Percentiles rank a stretch among this genome's conserved stretches.
Evolutionary conservation across 2,329 filamentous ascomycete genomes (phyloP).

Genomic region (Fusarium dimerum): DNA sequence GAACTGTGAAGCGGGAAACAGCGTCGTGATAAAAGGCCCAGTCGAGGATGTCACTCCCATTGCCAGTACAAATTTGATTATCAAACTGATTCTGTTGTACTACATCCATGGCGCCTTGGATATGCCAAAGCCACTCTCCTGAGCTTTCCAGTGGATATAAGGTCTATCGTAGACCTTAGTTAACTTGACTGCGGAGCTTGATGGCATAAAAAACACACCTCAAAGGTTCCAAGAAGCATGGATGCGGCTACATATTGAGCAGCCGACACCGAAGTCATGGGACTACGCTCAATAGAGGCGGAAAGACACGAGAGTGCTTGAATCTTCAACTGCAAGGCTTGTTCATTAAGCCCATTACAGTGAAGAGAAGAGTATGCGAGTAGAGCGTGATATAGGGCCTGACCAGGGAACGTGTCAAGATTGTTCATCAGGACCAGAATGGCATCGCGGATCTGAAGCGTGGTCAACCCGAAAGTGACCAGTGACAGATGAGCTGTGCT

Average conservation of each 20-base stretch:
- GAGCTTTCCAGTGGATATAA: conserved; percentile 14
- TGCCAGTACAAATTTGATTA: neutral
- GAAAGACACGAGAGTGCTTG: conserved; percentile 12
- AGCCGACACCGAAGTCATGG: conserved; percentile 1
- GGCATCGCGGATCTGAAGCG: conserved; percentile 10
- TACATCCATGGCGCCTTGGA: conserved; percentile 18
- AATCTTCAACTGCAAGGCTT: conserved; percentile 17
- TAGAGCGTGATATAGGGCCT: conserved; percentile 16
- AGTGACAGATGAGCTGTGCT: conserved; percentile 10
- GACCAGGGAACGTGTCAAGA: neutral
- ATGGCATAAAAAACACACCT: conserved; percentile 3
- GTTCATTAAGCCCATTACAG: conserved; percentile 1
- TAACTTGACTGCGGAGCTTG: neutral
- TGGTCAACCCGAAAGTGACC: conserved; percentile 8
- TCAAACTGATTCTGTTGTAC: conserved; percentile 10
- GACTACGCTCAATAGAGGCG: neutral
- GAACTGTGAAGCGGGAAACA: conserved; percentile 19
- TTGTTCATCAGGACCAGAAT: conserved; percentile 10
- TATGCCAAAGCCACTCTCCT: conserved; percentile 22
- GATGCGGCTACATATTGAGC: conserved; percentile 20
- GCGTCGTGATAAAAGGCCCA: conserved; percentile 24
- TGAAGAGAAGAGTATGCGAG: conserved; percentile 21
- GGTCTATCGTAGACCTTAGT: conserved; percentile 4
- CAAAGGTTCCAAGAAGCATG: conserved; percentile 23
- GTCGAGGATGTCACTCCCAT: conserved; percentile 10